Conservation (phyloP, 176 grass and related monocot genomes). For the Ampelocalamus luodianensis region DNA sequence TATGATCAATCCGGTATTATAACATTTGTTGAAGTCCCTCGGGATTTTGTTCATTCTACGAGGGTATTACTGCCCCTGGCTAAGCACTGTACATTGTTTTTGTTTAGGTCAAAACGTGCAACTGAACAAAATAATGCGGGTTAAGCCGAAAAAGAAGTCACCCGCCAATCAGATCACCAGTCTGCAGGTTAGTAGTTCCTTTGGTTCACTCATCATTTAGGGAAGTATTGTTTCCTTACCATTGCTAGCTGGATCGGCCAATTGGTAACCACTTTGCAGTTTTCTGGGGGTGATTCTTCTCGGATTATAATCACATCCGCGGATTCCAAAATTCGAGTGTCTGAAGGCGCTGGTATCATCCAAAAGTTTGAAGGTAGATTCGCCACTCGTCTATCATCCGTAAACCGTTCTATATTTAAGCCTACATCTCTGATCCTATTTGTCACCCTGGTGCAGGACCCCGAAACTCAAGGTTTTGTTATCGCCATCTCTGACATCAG, state of each 20-base stretch:
- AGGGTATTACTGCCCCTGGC: background rate
- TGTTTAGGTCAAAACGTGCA: constrained; percentile 54
- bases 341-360: constrained; percentile 46
- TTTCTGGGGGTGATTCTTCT: constrained; percentile 29
- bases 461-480: constrained; percentile 49
- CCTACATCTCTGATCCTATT: background rate
- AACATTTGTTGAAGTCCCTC: background rate
- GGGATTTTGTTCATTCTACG: background rate
- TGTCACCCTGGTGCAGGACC: constrained; percentile 46
- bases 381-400: background rate
- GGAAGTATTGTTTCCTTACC: background rate
- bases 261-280: constrained; percentile 43
- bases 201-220: background rate
- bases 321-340: constrained; percentile 59
- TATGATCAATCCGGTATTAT: constrained; percentile 65
- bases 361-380: constrained; percentile 66
- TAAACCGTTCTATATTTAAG: background rate
- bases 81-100: background rate
- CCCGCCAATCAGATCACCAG: constrained; percentile 56
- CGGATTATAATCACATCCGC: constrained; percentile 58
- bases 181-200: constrained; percentile 60
- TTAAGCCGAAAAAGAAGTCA: constrained; percentile 56
- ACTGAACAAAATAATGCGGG: constrained; percentile 43
- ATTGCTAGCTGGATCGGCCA: background rate
- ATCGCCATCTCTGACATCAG: constrained; percentile 61